Evolutionary conservation across 1,139 yeast genomes (phyloP), one percentile per base, ranked within the genome.

Genomic region (Sugiyamaella castrensis): DNA sequence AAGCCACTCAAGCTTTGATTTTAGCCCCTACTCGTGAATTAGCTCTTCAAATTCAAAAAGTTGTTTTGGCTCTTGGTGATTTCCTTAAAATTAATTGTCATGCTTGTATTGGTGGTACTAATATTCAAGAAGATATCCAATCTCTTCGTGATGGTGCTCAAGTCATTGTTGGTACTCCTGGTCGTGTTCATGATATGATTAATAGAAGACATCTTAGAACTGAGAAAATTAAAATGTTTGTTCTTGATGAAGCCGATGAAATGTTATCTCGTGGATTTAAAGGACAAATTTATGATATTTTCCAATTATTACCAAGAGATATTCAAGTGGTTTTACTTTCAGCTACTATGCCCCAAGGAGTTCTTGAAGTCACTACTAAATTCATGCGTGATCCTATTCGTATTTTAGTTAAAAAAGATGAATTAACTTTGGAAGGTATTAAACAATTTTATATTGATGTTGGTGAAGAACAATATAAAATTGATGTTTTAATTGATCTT

Each of bases 221-320:
- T 64, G 85, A 87, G 66, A 80, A 84, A 73, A 79, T 92, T 71
- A 88, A 89, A 80, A 91, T 92, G 97, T 86, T 92, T 77, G 87
- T 92, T 71, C 81, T 92, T 73, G 98, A 92, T 78, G 98, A 92
- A 79, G 98, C 98, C 70, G 98, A 92, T 80, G 97, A 91, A 79
- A 84, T 92, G 92, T 82, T 92, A 73, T 83, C 94, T 53, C 81
- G 95, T 63, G 98, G 98, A 65, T 92, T 92, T 85, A 87, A 87
- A 78, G 95, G 87, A 72, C 98, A 92, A 79, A 92, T 92, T 69
- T 89, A 91, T 82, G 92, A 91, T 75, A 87, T 92, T 70, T 91
- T 88, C 88, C 82, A 88, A 71, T 80, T 85, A 74, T 81, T 92
- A 71, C 98, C 98, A 69, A 85, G 85, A 68, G 82, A 92, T 63